These are phyloP conservation scores for Viridothelium virens DNA, from an alignment of 495 filamentous ascomycete genomes.

Conservation along the genomic window DNA sequence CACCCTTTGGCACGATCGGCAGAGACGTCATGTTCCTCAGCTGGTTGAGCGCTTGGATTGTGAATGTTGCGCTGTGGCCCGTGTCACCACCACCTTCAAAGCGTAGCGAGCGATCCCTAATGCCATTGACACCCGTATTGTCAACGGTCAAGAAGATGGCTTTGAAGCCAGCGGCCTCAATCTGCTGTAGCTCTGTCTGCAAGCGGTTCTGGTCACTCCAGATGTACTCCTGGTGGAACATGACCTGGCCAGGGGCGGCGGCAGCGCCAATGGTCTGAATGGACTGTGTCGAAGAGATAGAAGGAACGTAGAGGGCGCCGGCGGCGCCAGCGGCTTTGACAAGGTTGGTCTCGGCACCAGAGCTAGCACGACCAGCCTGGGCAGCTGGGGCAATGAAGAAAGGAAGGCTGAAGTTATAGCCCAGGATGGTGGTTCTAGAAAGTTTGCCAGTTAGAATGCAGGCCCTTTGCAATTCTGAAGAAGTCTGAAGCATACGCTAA, in stretches of 20 bases:
- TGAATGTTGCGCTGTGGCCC: slow-evolving; percentile 1
- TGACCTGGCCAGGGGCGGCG: slow-evolving; percentile 30
- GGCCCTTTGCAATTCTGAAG: no score
- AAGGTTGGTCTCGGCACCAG: slow-evolving; percentile 34
- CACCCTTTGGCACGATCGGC: slow-evolving; percentile 32
- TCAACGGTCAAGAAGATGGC: slow-evolving; percentile 40
- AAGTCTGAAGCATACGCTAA: neutral
- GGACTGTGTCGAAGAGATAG: slow-evolving; percentile 28
- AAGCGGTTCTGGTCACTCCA: slow-evolving; percentile 34
- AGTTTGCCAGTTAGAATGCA: neutral
- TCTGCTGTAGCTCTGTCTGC: slow-evolving; percentile 28
- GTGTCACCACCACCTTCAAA: slow-evolving; percentile 31
- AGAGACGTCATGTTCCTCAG: slow-evolving; percentile 33
- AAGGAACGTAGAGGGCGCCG: slow-evolving; percentile 35
- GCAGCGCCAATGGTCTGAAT: slow-evolving; percentile 36
- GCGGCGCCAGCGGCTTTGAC: slow-evolving; percentile 31
- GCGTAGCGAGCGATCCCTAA: slow-evolving; percentile 35
- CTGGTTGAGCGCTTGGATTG: slow-evolving; percentile 15
- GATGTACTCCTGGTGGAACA: slow-evolving; percentile 35
- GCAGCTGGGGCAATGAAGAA: slow-evolving; percentile 14
- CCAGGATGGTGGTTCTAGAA: slow-evolving; percentile 11
- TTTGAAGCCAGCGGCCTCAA: slow-evolving; percentile 32
- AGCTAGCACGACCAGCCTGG: slow-evolving; percentile 30
- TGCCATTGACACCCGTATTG: slow-evolving; percentile 33
- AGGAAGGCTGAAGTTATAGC: slow-evolving; percentile 8